Conservation (phyloP, 2,329 filamentous ascomycete genomes). For the Diaporthe citrichinensis region DNA sequence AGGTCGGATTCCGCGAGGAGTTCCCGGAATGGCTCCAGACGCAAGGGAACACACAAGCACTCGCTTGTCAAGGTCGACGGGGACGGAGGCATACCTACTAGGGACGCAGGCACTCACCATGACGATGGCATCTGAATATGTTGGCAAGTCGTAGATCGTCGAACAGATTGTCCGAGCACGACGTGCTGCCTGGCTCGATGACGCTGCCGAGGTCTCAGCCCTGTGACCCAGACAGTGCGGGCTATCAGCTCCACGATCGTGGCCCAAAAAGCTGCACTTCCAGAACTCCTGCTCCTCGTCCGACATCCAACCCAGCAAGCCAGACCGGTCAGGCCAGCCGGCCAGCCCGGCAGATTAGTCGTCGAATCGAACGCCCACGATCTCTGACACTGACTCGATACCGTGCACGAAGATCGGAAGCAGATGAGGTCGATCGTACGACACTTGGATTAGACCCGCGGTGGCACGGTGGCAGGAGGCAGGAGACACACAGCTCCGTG, state of each 20-base stretch:
- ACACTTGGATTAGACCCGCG: not conserved
- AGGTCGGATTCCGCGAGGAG: not conserved
- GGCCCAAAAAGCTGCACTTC: not conserved
- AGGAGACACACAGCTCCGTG: not conserved
- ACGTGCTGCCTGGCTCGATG: not conserved
- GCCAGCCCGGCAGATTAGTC: not conserved
- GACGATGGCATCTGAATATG: not conserved
- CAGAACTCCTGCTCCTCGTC: not conserved
- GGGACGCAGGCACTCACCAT: not conserved
- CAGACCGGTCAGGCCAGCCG: not conserved
- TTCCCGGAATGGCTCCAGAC: not conserved
- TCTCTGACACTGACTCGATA: slow-evolving; percentile 3
- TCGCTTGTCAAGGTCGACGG: not conserved
- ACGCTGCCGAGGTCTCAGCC: not conserved
- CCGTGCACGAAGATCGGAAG: not conserved
- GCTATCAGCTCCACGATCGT: not conserved
- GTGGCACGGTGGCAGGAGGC: not conserved
- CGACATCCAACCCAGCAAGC: not conserved
- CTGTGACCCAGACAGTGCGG: not conserved
- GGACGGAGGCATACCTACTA: too few species aligned
- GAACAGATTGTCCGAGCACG: not conserved
- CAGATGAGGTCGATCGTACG: not conserved
- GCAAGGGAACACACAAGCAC: not conserved
- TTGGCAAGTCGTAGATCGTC: not conserved
- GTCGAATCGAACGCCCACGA: not conserved